phyloP scores from a whole-genome alignment of 768 basidiomycete genomes.

The Mycena latifolia region DNA sequence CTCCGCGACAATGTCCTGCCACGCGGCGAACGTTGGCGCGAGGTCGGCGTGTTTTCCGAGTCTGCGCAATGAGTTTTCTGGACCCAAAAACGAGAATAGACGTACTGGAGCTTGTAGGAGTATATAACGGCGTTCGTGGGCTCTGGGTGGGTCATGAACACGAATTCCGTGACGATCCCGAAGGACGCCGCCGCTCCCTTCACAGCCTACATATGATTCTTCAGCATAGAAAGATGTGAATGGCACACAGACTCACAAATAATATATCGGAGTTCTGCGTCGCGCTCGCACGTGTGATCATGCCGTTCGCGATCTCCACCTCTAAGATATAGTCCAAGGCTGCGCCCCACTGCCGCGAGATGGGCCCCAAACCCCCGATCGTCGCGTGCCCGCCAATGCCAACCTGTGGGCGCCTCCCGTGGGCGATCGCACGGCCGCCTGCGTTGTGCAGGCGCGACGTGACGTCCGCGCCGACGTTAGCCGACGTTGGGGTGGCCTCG shows the following conservation, averaged over 20 bases:
- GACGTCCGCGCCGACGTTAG: conserved; percentile 41
- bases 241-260: conserved; percentile 31
- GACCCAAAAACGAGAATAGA: not conserved
- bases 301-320: conserved; percentile 40
- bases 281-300: conserved; percentile 36
- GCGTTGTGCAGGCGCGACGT: conserved; percentile 34
- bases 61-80: not conserved
- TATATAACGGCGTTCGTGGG: conserved; percentile 35
- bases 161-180: conserved; percentile 45
- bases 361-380: too few species aligned
- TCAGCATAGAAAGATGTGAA: too few species aligned
- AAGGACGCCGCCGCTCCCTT: conserved; percentile 46
- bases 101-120: conserved; percentile 25
- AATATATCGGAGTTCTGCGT: conserved; percentile 40
- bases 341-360: conserved; percentile 39
- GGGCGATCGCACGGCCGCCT: conserved; percentile 42
- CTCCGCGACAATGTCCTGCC: too few species aligned
- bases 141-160: conserved; percentile 40
- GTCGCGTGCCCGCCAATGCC: too few species aligned
- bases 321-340: conserved; percentile 44
- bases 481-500: too few species aligned
- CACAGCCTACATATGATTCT: conserved; percentile 34
- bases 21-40: conserved; percentile 30
- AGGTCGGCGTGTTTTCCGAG: conserved; percentile 21
- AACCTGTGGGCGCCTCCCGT: conserved; percentile 47